A percentile compares a stretch with the other conserved stretches of the same genome.
phyloP scores from a whole-genome alignment of 257 asterid species.

The Nicotiana attenuata region DNA sequence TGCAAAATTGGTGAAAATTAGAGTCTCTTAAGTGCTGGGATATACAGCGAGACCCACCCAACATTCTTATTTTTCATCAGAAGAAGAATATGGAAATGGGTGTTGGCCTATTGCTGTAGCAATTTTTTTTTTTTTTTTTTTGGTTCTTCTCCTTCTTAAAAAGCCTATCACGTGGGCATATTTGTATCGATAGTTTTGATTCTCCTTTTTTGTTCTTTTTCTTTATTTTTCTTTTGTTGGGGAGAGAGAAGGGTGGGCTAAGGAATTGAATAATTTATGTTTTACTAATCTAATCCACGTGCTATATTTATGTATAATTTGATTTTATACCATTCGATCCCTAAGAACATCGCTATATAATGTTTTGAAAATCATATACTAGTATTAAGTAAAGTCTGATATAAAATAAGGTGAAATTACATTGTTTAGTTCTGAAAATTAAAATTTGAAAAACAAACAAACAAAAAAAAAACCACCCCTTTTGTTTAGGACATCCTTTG shows the following conservation, averaged over 20 bases:
- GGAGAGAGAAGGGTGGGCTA: background rate
- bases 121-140: background rate
- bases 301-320: no score
- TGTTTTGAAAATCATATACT: no score
- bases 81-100: background rate
- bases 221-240: background rate
- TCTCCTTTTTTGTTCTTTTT: background rate
- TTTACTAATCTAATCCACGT: no score
- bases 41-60: constrained; percentile 3
- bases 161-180: background rate
- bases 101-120: background rate
- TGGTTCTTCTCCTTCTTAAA: background rate
- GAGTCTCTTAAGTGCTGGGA: background rate
- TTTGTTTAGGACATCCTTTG: no score
- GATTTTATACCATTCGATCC: no score
- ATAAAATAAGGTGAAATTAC: no score
- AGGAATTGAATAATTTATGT: no score
- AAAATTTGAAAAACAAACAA: no score
- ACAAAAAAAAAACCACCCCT: no score
- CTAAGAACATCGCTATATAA: no score
- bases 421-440: no score
- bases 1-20: background rate
- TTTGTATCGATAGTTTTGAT: background rate
- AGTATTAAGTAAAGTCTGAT: no score
- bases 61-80: background rate